Evolutionary conservation across 352 stramenopile species (phyloP).

Genomic region (Pythium diclinum): DNA sequence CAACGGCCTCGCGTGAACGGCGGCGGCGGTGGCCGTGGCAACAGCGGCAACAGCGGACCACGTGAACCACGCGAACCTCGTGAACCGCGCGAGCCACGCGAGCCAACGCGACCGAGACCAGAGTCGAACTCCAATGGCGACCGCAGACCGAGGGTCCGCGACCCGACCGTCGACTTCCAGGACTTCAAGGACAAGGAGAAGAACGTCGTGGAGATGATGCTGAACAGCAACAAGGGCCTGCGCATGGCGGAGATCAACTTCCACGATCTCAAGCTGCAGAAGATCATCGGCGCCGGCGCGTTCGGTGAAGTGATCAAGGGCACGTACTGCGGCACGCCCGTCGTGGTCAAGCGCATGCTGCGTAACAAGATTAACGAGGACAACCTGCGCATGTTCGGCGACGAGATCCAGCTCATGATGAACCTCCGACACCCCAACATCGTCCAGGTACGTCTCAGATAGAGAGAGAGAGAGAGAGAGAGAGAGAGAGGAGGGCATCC

Average conservation of each 20-base stretch:
- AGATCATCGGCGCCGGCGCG: slow-evolving; percentile 82
- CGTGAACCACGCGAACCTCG: too few species aligned
- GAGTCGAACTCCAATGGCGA: neutral
- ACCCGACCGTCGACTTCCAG: slow-evolving; percentile 67
- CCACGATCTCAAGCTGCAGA: slow-evolving; percentile 85
- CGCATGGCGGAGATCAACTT: slow-evolving; percentile 89
- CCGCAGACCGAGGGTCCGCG: slow-evolving; percentile 11
- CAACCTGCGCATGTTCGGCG: slow-evolving; percentile 86
- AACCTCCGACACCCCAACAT: slow-evolving; percentile 88
- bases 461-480: too few species aligned
- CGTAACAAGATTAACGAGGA: slow-evolving; percentile 88
- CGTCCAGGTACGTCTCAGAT: slow-evolving; percentile 46
- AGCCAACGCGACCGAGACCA: neutral
- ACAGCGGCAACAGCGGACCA: neutral
- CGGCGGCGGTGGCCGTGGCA: neutral
- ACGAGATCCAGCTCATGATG: slow-evolving; percentile 91
- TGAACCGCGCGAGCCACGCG: neutral
- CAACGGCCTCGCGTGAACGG: too few species aligned
- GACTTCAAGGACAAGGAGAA: slow-evolving; percentile 88
- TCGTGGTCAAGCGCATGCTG: slow-evolving; percentile 88
- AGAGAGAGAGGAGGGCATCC: neutral
- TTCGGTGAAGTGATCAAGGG: slow-evolving; percentile 89
- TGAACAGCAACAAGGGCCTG: slow-evolving; percentile 84
- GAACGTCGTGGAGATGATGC: slow-evolving; percentile 85
- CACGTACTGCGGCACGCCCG: slow-evolving; percentile 85